Evolutionary conservation across 352 stramenopile genomes (phyloP).

Genomic region (Phytophthora citrophthora): DNA sequence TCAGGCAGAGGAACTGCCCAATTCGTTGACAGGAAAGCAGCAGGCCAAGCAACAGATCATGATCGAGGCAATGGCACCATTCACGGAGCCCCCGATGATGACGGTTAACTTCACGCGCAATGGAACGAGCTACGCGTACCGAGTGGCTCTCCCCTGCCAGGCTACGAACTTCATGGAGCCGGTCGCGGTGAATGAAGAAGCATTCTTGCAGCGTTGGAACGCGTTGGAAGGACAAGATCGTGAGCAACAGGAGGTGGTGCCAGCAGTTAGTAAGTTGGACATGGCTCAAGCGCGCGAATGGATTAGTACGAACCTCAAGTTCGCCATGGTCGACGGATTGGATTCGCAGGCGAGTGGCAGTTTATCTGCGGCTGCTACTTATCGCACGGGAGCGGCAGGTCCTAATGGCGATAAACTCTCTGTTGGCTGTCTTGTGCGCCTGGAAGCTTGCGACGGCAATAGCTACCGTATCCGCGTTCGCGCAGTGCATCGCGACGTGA

Average conservation of each 20-base stretch:
- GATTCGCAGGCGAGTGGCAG: constrained; percentile 81
- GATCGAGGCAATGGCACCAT: constrained; percentile 93
- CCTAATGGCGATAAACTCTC: constrained; percentile 93
- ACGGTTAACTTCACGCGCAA: constrained; percentile 86
- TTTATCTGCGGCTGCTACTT: constrained; percentile 91
- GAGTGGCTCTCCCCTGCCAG: constrained; percentile 83
- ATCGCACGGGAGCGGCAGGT: constrained; percentile 89
- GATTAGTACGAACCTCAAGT: constrained; percentile 90
- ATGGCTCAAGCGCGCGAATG: constrained; percentile 83
- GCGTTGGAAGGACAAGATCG: constrained; percentile 91
- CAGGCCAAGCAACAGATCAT: constrained; percentile 94
- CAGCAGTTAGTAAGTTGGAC: constrained; percentile 81
- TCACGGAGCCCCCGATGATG: constrained; percentile 88
- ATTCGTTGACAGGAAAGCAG: constrained; percentile 84
- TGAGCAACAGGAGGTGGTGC: constrained; percentile 93
- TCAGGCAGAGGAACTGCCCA: constrained; percentile 74
- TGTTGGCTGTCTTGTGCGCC: constrained; percentile 91
- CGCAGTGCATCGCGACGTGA: constrained; percentile 91
- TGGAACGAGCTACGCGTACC: constrained; percentile 75
- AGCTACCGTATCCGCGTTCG: constrained; percentile 92
- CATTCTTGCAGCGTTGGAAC: constrained; percentile 94
- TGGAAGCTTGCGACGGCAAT: constrained; percentile 90
- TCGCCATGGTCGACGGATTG: constrained; percentile 83
- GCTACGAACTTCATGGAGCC: constrained; percentile 93
- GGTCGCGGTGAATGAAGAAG: constrained; percentile 87